Evolutionary conservation across 176 grass and related monocot species (phyloP), one percentile per base, ranked within the genome.

Genomic region (Hyparrhenia diplandra): DNA sequence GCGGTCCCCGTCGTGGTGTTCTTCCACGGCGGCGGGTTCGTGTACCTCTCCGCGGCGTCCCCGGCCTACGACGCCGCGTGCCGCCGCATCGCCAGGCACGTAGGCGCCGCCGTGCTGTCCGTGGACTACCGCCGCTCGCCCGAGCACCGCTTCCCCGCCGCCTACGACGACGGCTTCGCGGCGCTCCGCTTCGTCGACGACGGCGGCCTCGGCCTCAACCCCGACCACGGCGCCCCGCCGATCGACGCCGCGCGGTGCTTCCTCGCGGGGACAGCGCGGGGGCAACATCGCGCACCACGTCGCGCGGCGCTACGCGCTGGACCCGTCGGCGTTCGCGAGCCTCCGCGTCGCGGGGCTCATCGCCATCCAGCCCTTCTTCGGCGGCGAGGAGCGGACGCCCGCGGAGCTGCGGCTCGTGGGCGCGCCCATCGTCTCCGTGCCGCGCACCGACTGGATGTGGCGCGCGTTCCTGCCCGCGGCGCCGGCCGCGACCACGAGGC

Each of bases 11-110:
- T 93, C 18, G 27, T 95, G 4, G 80, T 99, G 9, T 99, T 88
- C 90, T 99, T 99, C 79, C 96, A 93, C 78, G 96, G 93, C 41
- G 90, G 96, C 13, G 96, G 96, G 18, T 95, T 99, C 51, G 88
- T 87, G 8, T 99, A 77, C 87, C 93, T 93, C 63, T 93, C 90
- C 4, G 81, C 89, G 6, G 47, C 62, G 9, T 89, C 88, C 1
- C n/a, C 12, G 4, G 6, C 58, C 54, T 99, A 95, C 79, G 89
- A 99, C 67, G 83, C 52, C 36, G 90, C 81, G 5, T 99, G 96
- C 81, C 87, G 90, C 7, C 91, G 86, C 79, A 93, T 95, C 79
- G 75, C 84, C 5, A 20, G 84, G n/a, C 51, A 89, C 59, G 30
- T 86, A 10, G 21, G 5, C 34, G 85, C 82, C 0, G 79, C 85